These are phyloP conservation scores for Polytrichum formosum DNA, from an alignment of 225 moss, liverwort and hornwort genomes.

Conservation along the genomic window DNA sequence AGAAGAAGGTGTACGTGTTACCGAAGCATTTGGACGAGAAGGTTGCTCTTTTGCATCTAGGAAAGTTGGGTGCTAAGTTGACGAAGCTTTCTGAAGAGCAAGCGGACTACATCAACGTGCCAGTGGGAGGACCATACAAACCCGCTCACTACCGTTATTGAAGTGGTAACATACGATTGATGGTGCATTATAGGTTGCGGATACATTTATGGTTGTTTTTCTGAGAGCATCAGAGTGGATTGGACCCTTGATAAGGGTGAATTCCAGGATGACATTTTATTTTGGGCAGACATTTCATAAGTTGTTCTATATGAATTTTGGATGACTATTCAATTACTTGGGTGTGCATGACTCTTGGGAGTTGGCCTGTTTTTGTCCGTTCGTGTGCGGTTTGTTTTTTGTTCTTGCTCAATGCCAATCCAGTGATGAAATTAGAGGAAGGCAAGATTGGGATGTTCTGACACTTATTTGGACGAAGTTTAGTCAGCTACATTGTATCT, in stretches of 20 bases:
- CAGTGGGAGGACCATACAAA: constrained; percentile 78
- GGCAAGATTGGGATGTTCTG: too few species aligned
- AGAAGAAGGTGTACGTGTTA: constrained; percentile 94
- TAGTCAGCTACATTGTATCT: too few species aligned
- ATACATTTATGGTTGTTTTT: not conserved
- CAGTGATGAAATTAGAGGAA: too few species aligned
- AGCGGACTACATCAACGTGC: constrained; percentile 80
- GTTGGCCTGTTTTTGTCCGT: too few species aligned
- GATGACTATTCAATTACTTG: too few species aligned
- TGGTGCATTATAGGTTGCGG: constrained; percentile 6
- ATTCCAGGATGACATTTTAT: constrained; percentile 52
- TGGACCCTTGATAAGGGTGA: not conserved
- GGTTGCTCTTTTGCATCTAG: constrained; percentile 77
- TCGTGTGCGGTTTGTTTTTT: too few species aligned
- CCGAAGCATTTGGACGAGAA: constrained; percentile 98
- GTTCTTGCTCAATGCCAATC: too few species aligned
- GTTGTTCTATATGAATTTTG: too few species aligned
- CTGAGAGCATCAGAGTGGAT: constrained; percentile 46
- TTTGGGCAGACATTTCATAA: not conserved
- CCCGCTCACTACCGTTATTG: constrained; percentile 83
- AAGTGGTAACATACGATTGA: not conserved
- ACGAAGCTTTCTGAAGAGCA: constrained; percentile 66
- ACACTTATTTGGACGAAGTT: too few species aligned
- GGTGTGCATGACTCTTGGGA: too few species aligned
- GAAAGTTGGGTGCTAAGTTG: constrained; percentile 76